Base-by-base conservation (phyloP, 371 early-diverging fungal species). In the Fennellomyces sp. region DNA sequence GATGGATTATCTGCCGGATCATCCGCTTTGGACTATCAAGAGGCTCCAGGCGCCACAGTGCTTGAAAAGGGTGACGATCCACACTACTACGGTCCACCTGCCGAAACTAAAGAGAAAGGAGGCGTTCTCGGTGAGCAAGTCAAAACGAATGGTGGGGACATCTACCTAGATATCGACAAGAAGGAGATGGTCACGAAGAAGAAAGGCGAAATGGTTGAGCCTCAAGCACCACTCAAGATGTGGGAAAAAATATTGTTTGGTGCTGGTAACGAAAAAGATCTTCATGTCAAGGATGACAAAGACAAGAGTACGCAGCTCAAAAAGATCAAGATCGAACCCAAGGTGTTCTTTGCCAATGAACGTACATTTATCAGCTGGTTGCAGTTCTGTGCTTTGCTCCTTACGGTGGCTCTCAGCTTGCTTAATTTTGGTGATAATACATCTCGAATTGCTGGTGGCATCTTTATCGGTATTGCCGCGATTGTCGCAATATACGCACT, bases 331-430 rank as follows among this genome's bases (percentile, higher is more conserved):
- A 90, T 99, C 2, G 99, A 99, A 66, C 99, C 99, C 54, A 99
- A 99, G 78, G 98, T 98, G 21, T 99, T 92, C 76, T 99, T 99
- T 81, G 99, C 99, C 49, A 99, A 99, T 69, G 99, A 99, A 82
- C 87, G 99, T 57, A 99, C 99, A 2, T 99, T 99, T 79, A 82
- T 99, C 45, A 87, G 94, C 15, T 93, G 93, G 93, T 79, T 93
- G 33, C 87, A 91, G 72, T 91, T 93, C 68, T 80, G 90, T 30
- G 87, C 90, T 6, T 68, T 92, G 50, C 67, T 95, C 5, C 84
- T 90, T 3, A 88, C 88, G 6, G 78, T 95, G 4, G 86, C 92
- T 21, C 67, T 95, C 28, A 94, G 88, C n/a, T 65, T 95, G 61
- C 73, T 95, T 28, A 95, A 95, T 75, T 92, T 93, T 84, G 93